phyloP scores from a whole-genome alignment of 805 yeast species.

The Metschnikowia chrysomelidarum region DNA sequence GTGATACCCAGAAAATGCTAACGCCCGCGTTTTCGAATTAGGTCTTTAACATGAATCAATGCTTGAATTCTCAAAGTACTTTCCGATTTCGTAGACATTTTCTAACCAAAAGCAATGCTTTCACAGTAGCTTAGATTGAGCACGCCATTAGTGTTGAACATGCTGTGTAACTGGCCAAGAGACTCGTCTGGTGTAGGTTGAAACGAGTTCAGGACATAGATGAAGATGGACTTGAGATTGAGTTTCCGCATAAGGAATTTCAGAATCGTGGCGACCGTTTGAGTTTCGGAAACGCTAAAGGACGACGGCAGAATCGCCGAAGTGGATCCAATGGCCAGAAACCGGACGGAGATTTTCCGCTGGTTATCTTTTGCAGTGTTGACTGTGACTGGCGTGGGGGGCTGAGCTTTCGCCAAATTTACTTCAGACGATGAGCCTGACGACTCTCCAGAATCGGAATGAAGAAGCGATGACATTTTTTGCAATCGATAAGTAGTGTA shows the following conservation, averaged over 20 bases:
- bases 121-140: slow-evolving; percentile 40
- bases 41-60: no score
- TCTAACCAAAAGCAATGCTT: slow-evolving; percentile 40
- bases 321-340: slow-evolving; percentile 61
- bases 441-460: slow-evolving; percentile 12
- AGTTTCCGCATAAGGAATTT: slow-evolving; percentile 37
- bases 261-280: slow-evolving; percentile 45
- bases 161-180: slow-evolving; percentile 29
- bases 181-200: slow-evolving; percentile 42
- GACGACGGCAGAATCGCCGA: slow-evolving; percentile 48
- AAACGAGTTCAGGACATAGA: slow-evolving; percentile 41
- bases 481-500: no score
- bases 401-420: slow-evolving; percentile 12
- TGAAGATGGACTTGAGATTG: slow-evolving; percentile 21
- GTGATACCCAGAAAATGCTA: slow-evolving; percentile 11
- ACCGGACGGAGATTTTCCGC: slow-evolving; percentile 46
- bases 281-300: slow-evolving; percentile 48
- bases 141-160: slow-evolving; percentile 34
- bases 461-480: slow-evolving; percentile 13
- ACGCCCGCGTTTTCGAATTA: not conserved
- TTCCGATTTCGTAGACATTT: not conserved
- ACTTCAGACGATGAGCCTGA: slow-evolving; percentile 4
- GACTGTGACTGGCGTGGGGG: slow-evolving; percentile 10
- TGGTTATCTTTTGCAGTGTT: not conserved
- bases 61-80: not conserved